Conservation (phyloP, 352 stramenopile species). For the Pythium sp. region DNA sequence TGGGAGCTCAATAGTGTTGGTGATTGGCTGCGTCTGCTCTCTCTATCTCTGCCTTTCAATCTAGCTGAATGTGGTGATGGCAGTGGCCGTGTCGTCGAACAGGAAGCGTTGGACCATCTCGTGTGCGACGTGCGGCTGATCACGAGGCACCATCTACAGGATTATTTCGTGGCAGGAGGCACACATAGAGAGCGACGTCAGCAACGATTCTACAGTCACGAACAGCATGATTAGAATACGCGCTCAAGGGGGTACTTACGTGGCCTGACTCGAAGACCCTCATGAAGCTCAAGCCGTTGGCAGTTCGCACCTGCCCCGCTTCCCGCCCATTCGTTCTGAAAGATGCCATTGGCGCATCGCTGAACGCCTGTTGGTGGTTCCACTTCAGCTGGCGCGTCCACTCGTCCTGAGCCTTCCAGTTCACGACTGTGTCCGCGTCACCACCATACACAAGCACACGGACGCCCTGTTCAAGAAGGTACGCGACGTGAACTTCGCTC, state of each 20-base stretch:
- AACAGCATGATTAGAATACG: neutral
- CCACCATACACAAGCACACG: conserved; percentile 72
- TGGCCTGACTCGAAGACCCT: conserved; percentile 64
- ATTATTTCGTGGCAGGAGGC: neutral
- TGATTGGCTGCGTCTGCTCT: neutral
- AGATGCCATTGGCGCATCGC: conserved; percentile 9
- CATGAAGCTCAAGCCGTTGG: conserved; percentile 60
- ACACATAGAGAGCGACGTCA: neutral
- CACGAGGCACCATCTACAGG: conserved; percentile 71
- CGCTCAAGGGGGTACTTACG: conserved; percentile 35
- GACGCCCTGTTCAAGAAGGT: conserved; percentile 47
- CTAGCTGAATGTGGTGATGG: conserved; percentile 35
- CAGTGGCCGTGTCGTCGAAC: conserved; percentile 10
- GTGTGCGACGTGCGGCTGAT: conserved; percentile 51
- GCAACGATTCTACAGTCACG: neutral
- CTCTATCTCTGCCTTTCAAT: neutral
- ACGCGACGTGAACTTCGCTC: conserved; percentile 49
- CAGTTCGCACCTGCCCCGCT: conserved; percentile 42
- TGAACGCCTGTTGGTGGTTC: conserved; percentile 36
- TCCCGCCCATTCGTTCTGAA: conserved; percentile 22
- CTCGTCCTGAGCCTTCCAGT: conserved; percentile 63
- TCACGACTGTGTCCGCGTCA: conserved; percentile 65
- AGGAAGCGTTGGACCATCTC: conserved; percentile 56
- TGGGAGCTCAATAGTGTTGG: neutral
- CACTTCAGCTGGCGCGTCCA: conserved; percentile 61